Conservation (phyloP, 495 filamentous ascomycete genomes). For the Annulohypoxylon stygium region DNA sequence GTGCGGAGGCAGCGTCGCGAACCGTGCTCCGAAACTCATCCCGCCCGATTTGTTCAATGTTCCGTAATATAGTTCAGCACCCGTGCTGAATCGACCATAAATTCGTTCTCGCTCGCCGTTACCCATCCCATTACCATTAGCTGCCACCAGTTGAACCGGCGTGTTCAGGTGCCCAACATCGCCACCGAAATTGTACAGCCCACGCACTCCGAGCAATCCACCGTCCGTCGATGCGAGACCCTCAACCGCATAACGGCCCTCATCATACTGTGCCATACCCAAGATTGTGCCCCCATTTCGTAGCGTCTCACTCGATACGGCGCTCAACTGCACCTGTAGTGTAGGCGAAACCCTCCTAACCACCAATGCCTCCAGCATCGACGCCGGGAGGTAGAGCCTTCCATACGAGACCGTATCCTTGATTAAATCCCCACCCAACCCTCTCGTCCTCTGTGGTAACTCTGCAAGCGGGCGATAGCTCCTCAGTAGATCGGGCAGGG, state of each 20-base stretch:
- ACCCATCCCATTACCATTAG: conserved; percentile 40
- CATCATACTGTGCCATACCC: conserved; percentile 87
- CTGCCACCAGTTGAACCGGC: conserved; percentile 32
- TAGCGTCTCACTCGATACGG: conserved; percentile 81
- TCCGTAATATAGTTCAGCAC: conserved; percentile 96
- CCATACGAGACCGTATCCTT: conserved; percentile 81
- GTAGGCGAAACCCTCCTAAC: conserved; percentile 83
- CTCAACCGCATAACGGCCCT: conserved; percentile 88
- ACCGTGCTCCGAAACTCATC: conserved; percentile 80
- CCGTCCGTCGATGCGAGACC: conserved; percentile 94
- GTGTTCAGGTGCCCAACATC: conserved; percentile 69
- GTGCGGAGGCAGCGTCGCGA: conserved; percentile 90
- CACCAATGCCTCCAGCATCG: conserved; percentile 88
- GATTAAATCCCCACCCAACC: conserved; percentile 43
- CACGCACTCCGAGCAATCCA: conserved; percentile 85
- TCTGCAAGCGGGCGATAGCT: conserved; percentile 61
- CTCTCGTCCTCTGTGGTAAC: conserved; percentile 45
- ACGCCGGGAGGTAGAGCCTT: conserved; percentile 85
- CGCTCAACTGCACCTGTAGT: conserved; percentile 81
- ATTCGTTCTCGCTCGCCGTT: conserved; percentile 62
- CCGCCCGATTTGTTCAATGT: conserved; percentile 91
- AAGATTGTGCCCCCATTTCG: conserved; percentile 81
- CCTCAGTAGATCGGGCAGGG: conserved; percentile 60
- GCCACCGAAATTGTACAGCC: conserved; percentile 93
- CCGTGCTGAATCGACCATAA: conserved; percentile 79